Conservation (phyloP, 345 rosid species). For the Lumnitzera littorea region DNA sequence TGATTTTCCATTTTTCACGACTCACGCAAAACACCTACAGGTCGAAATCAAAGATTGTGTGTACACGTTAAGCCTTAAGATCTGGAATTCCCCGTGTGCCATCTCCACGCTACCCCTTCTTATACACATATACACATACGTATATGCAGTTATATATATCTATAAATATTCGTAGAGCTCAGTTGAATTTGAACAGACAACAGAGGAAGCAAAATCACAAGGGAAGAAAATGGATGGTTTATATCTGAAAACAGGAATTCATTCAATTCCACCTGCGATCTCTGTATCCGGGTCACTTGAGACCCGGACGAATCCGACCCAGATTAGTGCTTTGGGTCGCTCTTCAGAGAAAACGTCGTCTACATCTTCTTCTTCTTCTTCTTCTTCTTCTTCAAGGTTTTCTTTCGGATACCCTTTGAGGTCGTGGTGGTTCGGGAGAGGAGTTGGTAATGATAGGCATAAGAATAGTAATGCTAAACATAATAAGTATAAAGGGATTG, state of each 20-base stretch:
- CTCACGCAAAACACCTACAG: too few species aligned
- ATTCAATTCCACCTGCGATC: constrained; percentile 43
- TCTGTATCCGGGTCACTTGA: constrained; percentile 32
- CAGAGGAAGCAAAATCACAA: not conserved
- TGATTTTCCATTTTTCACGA: too few species aligned
- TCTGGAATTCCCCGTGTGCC: not conserved
- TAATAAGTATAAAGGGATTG: constrained; percentile 33
- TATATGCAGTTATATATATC: not conserved
- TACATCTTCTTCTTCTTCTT: constrained; percentile 11
- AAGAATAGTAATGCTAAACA: too few species aligned
- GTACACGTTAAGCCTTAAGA: constrained; percentile 32
- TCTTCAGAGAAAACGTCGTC: constrained; percentile 35
- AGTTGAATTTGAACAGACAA: not conserved
- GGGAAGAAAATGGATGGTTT: constrained; percentile 37
- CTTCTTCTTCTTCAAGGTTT: constrained; percentile 19
- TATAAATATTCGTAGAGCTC: not conserved
- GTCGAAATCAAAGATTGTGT: constrained; percentile 22
- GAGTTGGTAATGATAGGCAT: constrained; percentile 14
- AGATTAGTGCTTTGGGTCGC: constrained; percentile 37
- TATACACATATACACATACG: too few species aligned
- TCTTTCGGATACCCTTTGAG: constrained; percentile 47
- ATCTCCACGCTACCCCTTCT: too few species aligned
- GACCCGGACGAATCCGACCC: constrained; percentile 32
- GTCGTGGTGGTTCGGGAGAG: constrained; percentile 43
- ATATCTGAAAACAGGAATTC: constrained; percentile 50